Conservation (phyloP, 2,329 filamentous ascomycete species). For the Raffaelea albimanens region DNA sequence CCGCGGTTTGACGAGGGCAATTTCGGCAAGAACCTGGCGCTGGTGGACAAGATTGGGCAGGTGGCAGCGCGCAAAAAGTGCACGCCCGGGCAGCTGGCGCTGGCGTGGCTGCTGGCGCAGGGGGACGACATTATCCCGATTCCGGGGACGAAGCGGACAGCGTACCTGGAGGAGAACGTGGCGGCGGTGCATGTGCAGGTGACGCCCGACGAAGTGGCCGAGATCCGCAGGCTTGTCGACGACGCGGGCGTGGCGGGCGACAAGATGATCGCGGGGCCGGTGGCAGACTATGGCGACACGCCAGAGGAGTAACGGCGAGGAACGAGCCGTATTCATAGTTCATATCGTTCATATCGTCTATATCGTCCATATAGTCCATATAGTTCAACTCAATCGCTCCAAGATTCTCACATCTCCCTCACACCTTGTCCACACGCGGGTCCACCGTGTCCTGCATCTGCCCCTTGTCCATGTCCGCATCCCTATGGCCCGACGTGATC, state of each 20-base stretch:
- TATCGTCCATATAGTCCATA: too few relatives aligned
- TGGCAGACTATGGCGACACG: slow-evolving; percentile 11
- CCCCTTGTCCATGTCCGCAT: neutral
- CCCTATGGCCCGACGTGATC: neutral
- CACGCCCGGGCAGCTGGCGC: slow-evolving; percentile 46
- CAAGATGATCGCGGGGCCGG: slow-evolving; percentile 5
- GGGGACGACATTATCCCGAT: slow-evolving; percentile 52
- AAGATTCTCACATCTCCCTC: too few relatives aligned
- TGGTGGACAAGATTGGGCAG: slow-evolving; percentile 38
- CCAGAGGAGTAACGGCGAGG: neutral
- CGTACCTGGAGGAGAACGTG: slow-evolving; percentile 37
- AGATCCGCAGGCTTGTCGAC: slow-evolving; percentile 21
- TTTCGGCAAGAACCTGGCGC: slow-evolving; percentile 43
- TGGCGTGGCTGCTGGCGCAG: slow-evolving; percentile 55
- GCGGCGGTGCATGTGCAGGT: slow-evolving; percentile 23
- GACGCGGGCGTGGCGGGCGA: slow-evolving; percentile 12
- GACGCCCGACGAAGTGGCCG: slow-evolving; percentile 22
- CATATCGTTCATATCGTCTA: too few relatives aligned
- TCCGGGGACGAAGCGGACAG: slow-evolving; percentile 37
- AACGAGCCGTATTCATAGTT: too few relatives aligned
- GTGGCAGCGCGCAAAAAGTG: slow-evolving; percentile 44
- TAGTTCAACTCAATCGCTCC: too few relatives aligned
- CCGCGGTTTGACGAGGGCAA: slow-evolving; percentile 44
- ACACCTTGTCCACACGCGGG: too few relatives aligned
- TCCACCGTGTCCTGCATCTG: neutral